phyloP scores from a whole-genome alignment of 495 filamentous ascomycete genomes.

The Bryoglossum gracile region DNA sequence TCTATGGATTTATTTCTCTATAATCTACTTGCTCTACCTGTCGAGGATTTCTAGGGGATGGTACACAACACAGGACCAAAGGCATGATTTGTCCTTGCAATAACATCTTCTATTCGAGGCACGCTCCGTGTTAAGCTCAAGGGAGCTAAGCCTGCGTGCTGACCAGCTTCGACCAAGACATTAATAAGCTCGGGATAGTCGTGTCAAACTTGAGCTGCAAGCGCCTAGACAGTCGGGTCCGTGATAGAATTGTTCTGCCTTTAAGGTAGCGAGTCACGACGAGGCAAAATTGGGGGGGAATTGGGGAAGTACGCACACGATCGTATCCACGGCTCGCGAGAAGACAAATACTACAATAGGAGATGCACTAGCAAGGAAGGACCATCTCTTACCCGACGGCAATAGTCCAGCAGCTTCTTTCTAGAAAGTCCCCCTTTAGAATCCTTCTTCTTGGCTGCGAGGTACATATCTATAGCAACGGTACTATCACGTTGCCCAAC shows the following conservation, averaged over 20 bases:
- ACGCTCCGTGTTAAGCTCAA: neutral
- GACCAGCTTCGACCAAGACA: conserved; percentile 11
- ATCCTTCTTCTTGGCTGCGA: conserved; percentile 4
- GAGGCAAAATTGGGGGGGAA: neutral
- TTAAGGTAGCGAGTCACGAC: conserved; percentile 10
- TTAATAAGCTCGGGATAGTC: conserved; percentile 12
- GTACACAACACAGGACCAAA: neutral
- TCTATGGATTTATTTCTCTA: no score
- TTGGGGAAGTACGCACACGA: conserved; percentile 7
- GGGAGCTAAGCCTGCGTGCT: conserved; percentile 13
- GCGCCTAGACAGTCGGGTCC: conserved; percentile 4
- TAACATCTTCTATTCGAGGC: conserved; percentile 4
- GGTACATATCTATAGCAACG: conserved; percentile 8
- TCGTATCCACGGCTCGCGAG: conserved; percentile 4
- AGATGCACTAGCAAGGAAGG: conserved; percentile 7
- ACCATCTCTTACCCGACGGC: conserved; percentile 1
- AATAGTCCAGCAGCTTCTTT: conserved; percentile 7
- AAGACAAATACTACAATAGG: conserved; percentile 14
- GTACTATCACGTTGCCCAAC: neutral
- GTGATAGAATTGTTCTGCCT: conserved; percentile 15
- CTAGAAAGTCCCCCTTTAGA: conserved; percentile 1
- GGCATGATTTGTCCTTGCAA: conserved; percentile 1
- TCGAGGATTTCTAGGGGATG: no score
- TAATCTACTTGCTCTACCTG: no score
- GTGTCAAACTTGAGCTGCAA: conserved; percentile 8